Conservation (phyloP, 805 yeast genomes). For the Starmerella floris region DNA sequence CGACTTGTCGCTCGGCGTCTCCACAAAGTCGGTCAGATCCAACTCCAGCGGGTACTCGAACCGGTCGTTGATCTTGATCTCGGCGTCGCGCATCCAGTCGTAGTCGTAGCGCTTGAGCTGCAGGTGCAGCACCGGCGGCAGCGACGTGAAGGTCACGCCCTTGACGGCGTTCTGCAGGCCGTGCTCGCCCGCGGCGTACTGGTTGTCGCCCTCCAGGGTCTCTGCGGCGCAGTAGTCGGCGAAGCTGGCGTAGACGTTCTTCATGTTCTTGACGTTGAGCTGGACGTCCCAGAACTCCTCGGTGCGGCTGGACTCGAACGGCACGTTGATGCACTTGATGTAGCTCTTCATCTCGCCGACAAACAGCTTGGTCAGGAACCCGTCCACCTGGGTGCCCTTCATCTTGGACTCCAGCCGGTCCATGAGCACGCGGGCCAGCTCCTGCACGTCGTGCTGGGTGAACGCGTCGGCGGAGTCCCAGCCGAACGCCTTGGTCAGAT, state of each 20-base stretch:
- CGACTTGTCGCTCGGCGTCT: too few relatives aligned
- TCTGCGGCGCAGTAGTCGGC: constrained; percentile 80
- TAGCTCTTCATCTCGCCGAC: constrained; percentile 96
- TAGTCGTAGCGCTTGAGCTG: constrained; percentile 92
- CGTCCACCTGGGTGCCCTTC: constrained; percentile 76
- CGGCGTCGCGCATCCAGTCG: constrained; percentile 74
- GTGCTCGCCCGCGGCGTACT: constrained; percentile 77
- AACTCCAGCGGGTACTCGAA: constrained; percentile 78
- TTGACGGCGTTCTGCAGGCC: constrained; percentile 94
- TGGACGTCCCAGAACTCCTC: constrained; percentile 99
- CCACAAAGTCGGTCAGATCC: constrained; percentile 68
- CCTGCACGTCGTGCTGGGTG: constrained; percentile 97
- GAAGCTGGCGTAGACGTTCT: constrained; percentile 60
- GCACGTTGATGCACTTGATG: constrained; percentile 83
- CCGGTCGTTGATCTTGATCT: constrained; percentile 83
- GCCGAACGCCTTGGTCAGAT: constrained; percentile 83
- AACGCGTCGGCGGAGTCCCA: constrained; percentile 95
- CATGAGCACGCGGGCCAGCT: constrained; percentile 86
- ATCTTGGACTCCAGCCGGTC: constrained; percentile 80
- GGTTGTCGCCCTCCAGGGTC: constrained; percentile 84
- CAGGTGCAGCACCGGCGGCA: constrained; percentile 86
- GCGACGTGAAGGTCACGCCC: constrained; percentile 80
- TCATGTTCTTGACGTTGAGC: constrained; percentile 75
- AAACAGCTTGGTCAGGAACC: constrained; percentile 62
- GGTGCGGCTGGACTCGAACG: constrained; percentile 76